Base-by-base conservation (phyloP, 441 rosid genomes). In the Pelargonium cotyledonis region DNA sequence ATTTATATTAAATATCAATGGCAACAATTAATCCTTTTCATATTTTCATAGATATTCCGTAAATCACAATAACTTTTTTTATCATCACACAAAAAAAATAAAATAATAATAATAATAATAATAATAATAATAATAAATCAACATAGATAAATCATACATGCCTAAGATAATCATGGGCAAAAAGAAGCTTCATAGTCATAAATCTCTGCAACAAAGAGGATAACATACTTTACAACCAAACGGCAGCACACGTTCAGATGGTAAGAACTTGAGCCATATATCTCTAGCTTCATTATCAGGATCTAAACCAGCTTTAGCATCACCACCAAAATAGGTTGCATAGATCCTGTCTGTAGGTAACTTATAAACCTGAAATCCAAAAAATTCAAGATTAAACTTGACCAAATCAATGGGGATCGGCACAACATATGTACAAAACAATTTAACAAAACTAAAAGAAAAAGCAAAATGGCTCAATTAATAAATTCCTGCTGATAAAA, bases 291-390 rank as follows among this genome's bases (percentile, higher is more conserved):
- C 98, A 69, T 35, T 77, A 80, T 95, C 98, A 65, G 98, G 91
- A 71, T 86, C 86, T 69, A 95, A 91, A 70, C 98, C 98, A 70
- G 81, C 83, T 73, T 84, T 86, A 71, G 87, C 94, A 81, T 95
- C 99, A 75, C 99, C 99, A 14, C 96, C 98, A 70, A 95, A 95
- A 82, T 95, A 95, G 7, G 99, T 95, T 6, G 98, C 99, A 74
- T 95, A 95, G 67, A 95, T 69, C 60, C 94, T 81, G 73, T 95
- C 95, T 26, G 81, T 40, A 0, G 98, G 97, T 55, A 95, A 79
- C 57, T 88, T 72, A 77, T 90, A 92, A 19, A 89, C 96, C 99
- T 94, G 80, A n/a, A 41, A 21, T n/a, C 35, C 16, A 26, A 31
- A 51, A 35, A 31, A 8, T 40, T 40, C 12, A 38, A 46, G 14